A percentile compares a stretch with the other conserved stretches of the same genome.
These are phyloP conservation scores for Saturnispora dispora DNA, from an alignment of 805 yeast genomes.

Conservation along the genomic window DNA sequence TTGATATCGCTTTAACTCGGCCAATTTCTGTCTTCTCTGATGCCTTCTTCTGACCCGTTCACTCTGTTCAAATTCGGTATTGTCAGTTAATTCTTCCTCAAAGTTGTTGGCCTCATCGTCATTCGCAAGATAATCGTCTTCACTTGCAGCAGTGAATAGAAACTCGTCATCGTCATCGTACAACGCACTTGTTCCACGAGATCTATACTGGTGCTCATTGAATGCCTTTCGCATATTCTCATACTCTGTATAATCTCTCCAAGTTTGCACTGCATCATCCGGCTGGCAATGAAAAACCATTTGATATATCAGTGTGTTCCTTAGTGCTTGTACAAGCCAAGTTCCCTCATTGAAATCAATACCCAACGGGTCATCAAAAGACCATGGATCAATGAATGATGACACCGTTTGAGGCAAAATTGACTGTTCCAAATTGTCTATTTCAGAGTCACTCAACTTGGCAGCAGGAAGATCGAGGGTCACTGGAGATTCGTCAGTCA, in stretches of 20 bases:
- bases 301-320: conserved; percentile 75
- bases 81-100: background rate
- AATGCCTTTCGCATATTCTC: conserved; percentile 55
- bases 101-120: background rate
- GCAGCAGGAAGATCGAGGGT: conserved; percentile 22
- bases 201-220: conserved; percentile 18
- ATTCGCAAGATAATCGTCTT: background rate
- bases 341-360: conserved; percentile 76
- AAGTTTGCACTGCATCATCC: conserved; percentile 78
- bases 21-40: conserved; percentile 20
- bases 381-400: conserved; percentile 72
- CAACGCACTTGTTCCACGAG: conserved; percentile 9
- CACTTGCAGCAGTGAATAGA: background rate
- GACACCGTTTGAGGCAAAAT: conserved; percentile 28
- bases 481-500: conserved; percentile 22
- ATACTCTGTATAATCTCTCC: conserved; percentile 81
- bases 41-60: conserved; percentile 12
- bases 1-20: conserved; percentile 24
- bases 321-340: conserved; percentile 75
- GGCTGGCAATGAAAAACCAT: conserved; percentile 92
- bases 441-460: conserved; percentile 35
- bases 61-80: background rate
- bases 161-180: background rate
- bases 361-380: conserved; percentile 78
- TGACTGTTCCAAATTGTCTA: conserved; percentile 31